Evolutionary conservation across 495 filamentous ascomycete species (phyloP), one percentile per base, ranked within the genome.

Genomic region (Aspergillus ellipticus): DNA sequence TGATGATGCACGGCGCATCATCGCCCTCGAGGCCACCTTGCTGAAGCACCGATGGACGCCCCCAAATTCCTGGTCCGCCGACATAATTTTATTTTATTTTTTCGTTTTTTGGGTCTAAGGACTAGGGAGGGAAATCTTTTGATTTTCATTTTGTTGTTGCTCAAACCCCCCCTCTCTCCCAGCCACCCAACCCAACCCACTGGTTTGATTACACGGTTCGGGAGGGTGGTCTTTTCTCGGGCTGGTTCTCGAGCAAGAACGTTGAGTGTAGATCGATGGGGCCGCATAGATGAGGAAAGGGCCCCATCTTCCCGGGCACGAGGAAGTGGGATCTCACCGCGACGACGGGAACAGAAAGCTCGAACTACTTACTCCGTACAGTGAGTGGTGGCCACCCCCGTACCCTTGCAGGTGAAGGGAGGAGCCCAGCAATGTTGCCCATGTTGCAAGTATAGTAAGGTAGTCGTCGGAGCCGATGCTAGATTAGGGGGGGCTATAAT

Each of bases 131-230:
- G 24, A 28, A 28, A 28, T 28, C 4, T 3, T 4, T 28, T 28
- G 24, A 22, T 35, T 16, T 35, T 19, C 16, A 9, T 31, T 49
- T 35, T 52, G n/a, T n/a, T n/a, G n/a, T n/a, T n/a, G n/a, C n/a
- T n/a, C n/a, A n/a, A n/a, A n/a, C n/a, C n/a, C n/a, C n/a, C n/a
- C 42, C 31, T 47, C 51, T 26, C 42, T 43, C 54, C 53, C 59
- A 55, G 48, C 48, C 51, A 54, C 57, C 56, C 33, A 45, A 19
- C 33, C 51, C 24, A 28, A 28, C 7, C 24, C 24, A 28, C 24
- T 7, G 24, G 35, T 42, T 49, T 20, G 59, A 58, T 58, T 55
- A 62, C 54, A 55, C 55, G 56, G 52, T 24, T 17, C 31, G 28
- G 9, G n/a, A 15, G 35, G 8, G n/a, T 39, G 35, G 35, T n/a